phyloP scores from a whole-genome alignment of 2,329 filamentous ascomycete genomes.

The Fusarium bulbicola region DNA sequence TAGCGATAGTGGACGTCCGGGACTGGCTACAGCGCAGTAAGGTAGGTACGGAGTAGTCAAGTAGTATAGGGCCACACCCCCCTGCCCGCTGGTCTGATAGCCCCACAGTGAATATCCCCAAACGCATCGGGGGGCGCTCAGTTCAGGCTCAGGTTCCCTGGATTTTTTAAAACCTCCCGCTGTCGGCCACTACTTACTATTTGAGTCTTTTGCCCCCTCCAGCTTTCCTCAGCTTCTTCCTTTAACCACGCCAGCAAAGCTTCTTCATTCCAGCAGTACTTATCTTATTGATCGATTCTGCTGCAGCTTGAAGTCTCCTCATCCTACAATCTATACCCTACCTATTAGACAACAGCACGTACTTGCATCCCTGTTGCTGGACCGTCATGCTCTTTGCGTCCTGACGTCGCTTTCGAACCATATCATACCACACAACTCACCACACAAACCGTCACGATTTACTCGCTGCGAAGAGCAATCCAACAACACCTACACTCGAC shows the following conservation, averaged over 20 bases:
- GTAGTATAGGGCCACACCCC: slow-evolving; percentile 19
- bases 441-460: slow-evolving; percentile 21
- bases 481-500: slow-evolving; percentile 23
- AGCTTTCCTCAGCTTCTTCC: slow-evolving; percentile 19
- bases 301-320: not conserved
- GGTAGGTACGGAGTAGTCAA: no score
- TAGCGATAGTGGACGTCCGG: not conserved
- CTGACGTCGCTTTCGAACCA: slow-evolving; percentile 35
- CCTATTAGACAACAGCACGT: not conserved
- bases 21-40: not conserved
- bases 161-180: slow-evolving; percentile 42
- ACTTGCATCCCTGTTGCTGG: slow-evolving; percentile 8
- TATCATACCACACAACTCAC: not conserved
- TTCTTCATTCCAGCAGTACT: slow-evolving; percentile 8
- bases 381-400: slow-evolving; percentile 38
- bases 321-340: not conserved
- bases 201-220: slow-evolving; percentile 34
- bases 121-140: slow-evolving; percentile 30
- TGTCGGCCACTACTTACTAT: slow-evolving; percentile 33
- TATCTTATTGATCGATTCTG: slow-evolving; percentile 40
- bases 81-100: slow-evolving; percentile 7
- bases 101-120: slow-evolving; percentile 32
- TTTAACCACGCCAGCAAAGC: not conserved
- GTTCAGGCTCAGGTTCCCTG: slow-evolving; percentile 4
- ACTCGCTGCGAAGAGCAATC: slow-evolving; percentile 30